Evolutionary conservation across 2,329 filamentous ascomycete species (phyloP), one percentile per base, ranked within the genome.

Genomic region (Cercospora sp.): DNA sequence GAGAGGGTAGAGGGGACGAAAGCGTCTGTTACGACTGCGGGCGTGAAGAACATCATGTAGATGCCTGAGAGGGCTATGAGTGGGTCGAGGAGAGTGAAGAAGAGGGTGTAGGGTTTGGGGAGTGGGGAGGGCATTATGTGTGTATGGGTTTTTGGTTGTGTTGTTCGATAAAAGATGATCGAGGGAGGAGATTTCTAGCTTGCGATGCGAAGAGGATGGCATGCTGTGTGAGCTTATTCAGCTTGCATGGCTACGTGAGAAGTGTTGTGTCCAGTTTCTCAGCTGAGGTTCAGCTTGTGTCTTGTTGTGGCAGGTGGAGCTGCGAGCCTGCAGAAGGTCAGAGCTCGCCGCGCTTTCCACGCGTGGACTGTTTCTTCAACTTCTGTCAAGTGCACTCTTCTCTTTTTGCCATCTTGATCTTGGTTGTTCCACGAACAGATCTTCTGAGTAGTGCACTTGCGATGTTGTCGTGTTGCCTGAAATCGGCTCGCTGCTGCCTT

Each of bases 31-130:
- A 63, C 59, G 12, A 62, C 28, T 4, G 58, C 28, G 7, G 70
- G 70, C 3, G 63, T 65, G 60, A 69, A 64, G n/a, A 72, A 57
- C 57, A 67, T 67, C 65, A 69, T 67, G 63, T 65, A 72, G 18
- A 58, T 63, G 26, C 66, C 70, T 57, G 49, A 63, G 51, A 69
- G 62, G 51, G 66, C 68, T 34, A 72, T 70, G 21, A 65, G 43
- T 10, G 69, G 69, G 57, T 69, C 71, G 18, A 70, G 34, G 55
- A 63, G 43, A 51, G 66, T 64, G 65, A 72, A 71, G 67, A 70
- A 69, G 66, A 70, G 18, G 55, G 61, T 53, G 65, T 68, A 72
- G 69, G 51, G 13, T 49, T 16, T n/a, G n/a, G 60, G 24, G 18
- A 49, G 28, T 45, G n/a, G 28, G 12, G 21, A 32, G 32, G 24